Evolutionary conservation across 495 filamentous ascomycete genomes (phyloP), one percentile per base, ranked within the genome.

Genomic region (Lasiosphaeriaceae sp.): DNA sequence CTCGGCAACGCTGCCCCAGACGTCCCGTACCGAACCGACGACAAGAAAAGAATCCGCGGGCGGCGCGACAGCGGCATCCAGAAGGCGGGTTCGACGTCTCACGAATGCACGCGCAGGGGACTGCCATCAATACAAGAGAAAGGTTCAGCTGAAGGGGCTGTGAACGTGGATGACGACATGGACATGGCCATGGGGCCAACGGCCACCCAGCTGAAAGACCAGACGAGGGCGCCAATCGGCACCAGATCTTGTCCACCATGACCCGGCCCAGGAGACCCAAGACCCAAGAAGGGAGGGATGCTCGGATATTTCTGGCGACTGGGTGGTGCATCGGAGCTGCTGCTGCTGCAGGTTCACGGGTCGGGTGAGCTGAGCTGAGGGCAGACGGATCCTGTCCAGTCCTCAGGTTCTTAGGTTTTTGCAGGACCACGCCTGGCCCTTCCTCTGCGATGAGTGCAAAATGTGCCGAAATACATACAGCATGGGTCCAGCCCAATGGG

Each of bases 161-260:
- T 20, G 37, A 9, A 9, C 26, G 26, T 31, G 43, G 12, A 54
- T 54, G 56, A 58, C 50, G 56, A 54, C 56, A 58, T 58, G 50
- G 26, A n/a, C 26, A 31, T 31, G 26, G 26, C 26, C 26, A 31
- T 31, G 26, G 26, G 3, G 6, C 31, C 34, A 53, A 47, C 51
- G 20, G 46, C 50, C 21, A 59, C 9, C 3, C 47, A 46, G 52
- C 58, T 55, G 58, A 60, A 47, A 47, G 53, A 57, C 39, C 48
- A 41, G 49, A 47, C 29, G 49, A 20, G 21, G 7, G 31, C 35
- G 22, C 55, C 55, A 57, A 57, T 57, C 48, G 49, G 55, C 49
- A 43, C 14, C 39, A 43, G 39, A 43, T 43, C 39, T 17, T 43
- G 39, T 43, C 39, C 39, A 16, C 39, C 4, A 43, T 43, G 31